Evolutionary conservation across 768 basidiomycete species (phyloP), one percentile per base, ranked within the genome.

Genomic region (Clitopilus hobsonii): DNA sequence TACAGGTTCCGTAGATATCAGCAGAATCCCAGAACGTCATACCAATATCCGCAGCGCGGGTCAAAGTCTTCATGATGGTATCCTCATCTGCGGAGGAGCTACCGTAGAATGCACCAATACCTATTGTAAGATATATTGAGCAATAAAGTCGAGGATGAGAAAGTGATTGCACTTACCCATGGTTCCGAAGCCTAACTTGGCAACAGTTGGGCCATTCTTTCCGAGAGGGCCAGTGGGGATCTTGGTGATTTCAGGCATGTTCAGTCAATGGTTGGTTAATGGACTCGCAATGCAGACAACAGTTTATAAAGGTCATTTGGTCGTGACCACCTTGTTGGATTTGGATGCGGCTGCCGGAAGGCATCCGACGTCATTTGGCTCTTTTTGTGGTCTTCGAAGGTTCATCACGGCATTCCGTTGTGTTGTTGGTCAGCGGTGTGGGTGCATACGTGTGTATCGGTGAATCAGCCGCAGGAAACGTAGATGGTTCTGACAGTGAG

Each of bases 1-100:
- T 27, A 27, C 49, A 10, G 3, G 47, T 73, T 4, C 69, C 71
- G 56, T 82, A 82, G 0, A 77, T 58, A 59, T 79, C 70, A 2
- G 79, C 71, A 10, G 76, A 72, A 58, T 83, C 81, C 79, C 79
- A 81, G 63, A 71, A 70, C 1, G 71, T 76, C 48, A 63, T 32
- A 2, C 66, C 66, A 22, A 55, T 53, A 30, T 67, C 58, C 10
- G 58, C 64, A 2, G 67, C 67, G n/a, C 57, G 58, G 8, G 58
- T 64, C 23, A 67, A 38, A 6, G 57, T 60, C 24, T 63, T 36
- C 0, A 62, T 47, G 8, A 60, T 53, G 11, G 51, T 54, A 7
- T 53, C 56, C 22, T 64, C 59, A 23, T 68, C 58, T 3, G 32
- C 32, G 10, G 32, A 36, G 45, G 55, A 62, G 7, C 26, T 49